Conservation (phyloP, 805 yeast species). For the Yarrowia bubula region DNA sequence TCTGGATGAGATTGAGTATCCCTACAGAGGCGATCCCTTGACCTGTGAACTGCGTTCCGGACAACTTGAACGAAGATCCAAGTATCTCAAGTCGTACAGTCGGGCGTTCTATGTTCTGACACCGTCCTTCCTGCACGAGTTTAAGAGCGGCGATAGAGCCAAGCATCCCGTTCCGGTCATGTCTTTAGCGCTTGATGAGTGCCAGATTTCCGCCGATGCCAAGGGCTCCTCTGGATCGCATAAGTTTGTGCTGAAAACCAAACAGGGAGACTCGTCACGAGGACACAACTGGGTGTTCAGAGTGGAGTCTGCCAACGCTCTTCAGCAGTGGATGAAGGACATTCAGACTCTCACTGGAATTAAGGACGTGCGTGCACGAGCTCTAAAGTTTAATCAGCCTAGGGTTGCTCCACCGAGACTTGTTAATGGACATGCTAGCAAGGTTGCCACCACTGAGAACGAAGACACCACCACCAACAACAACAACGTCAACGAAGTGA, state of each 20-base stretch:
- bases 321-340: constrained; percentile 84
- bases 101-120: constrained; percentile 90
- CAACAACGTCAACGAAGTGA: not conserved
- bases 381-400: constrained; percentile 23
- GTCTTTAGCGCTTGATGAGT: constrained; percentile 76
- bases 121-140: constrained; percentile 84
- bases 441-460: not conserved
- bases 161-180: constrained; percentile 78
- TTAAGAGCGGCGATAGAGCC: constrained; percentile 76
- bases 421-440: constrained; percentile 10
- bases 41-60: constrained; percentile 73
- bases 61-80: constrained; percentile 81
- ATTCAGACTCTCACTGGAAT: constrained; percentile 64
- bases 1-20: constrained; percentile 60
- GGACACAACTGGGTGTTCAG: constrained; percentile 95
- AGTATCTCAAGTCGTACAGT: constrained; percentile 86
- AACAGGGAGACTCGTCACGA: constrained; percentile 60
- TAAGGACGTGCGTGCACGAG: constrained; percentile 49
- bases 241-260: constrained; percentile 77
- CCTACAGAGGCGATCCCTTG: constrained; percentile 66
- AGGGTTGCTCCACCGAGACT: constrained; percentile 9
- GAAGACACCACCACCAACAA: not conserved
- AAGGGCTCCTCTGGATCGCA: constrained; percentile 51
- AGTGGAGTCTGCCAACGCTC: constrained; percentile 73
- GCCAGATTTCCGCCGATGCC: constrained; percentile 78